These are phyloP conservation scores for Lolium multiflorum DNA, from an alignment of 176 grass and related monocot species.

Conservation along the genomic window DNA sequence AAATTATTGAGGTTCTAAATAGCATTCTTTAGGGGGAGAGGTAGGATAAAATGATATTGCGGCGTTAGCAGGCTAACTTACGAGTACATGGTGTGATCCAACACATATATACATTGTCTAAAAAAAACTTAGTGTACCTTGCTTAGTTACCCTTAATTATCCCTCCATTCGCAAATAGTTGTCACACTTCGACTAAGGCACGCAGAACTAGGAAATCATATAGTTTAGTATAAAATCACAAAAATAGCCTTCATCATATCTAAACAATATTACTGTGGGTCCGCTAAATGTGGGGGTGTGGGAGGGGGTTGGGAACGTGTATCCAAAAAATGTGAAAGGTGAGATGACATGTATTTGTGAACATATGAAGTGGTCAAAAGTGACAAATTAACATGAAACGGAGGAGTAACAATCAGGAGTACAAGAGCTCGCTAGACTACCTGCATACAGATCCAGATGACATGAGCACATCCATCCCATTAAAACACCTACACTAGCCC, in stretches of 20 bases:
- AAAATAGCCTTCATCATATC: conserved; percentile 6
- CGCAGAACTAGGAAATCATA: background rate
- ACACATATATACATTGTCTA: background rate
- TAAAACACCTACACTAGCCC: background rate
- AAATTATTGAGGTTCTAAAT: conserved; percentile 9
- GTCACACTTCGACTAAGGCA: background rate
- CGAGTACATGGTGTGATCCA: background rate
- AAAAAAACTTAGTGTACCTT: background rate
- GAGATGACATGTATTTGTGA: background rate
- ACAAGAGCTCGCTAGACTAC: background rate
- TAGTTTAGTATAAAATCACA: background rate
- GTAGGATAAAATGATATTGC: background rate
- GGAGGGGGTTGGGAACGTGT: background rate
- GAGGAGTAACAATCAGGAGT: conserved; percentile 1
- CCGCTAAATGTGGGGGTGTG: background rate
- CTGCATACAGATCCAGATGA: background rate
- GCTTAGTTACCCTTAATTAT: background rate
- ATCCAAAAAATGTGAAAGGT: background rate
- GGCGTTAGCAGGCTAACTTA: background rate
- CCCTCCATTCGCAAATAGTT: background rate
- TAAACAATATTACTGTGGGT: background rate
- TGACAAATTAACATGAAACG: background rate
- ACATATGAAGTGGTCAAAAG: conserved; percentile 13
- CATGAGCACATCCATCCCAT: background rate
- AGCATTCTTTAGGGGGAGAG: background rate